These are phyloP conservation scores for Candida glaebosa DNA, from an alignment of 805 yeast species.

Conservation along the genomic window DNA sequence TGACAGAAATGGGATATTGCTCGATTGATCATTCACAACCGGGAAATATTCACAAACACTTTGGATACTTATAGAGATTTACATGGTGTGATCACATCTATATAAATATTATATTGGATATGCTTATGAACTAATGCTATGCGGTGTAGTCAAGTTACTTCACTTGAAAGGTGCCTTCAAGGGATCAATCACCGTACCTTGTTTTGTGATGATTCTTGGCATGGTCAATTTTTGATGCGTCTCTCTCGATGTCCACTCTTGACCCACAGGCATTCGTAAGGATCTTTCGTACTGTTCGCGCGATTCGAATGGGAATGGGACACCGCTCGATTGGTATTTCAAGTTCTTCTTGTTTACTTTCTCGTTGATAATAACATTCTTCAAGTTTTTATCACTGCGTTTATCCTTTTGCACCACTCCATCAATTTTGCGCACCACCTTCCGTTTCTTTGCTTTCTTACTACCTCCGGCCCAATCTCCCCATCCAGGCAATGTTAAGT, in stretches of 20 bases:
- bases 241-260: conserved; percentile 89
- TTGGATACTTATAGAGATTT: conserved; percentile 4
- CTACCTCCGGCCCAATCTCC: conserved; percentile 90
- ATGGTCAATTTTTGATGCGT: conserved; percentile 85
- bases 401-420: conserved; percentile 72
- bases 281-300: conserved; percentile 94
- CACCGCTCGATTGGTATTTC: conserved; percentile 84
- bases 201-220: conserved; percentile 83
- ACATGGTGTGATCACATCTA: too few relatives aligned
- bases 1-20: conserved; percentile 67
- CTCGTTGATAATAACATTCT: conserved; percentile 88
- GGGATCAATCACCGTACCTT: conserved; percentile 90
- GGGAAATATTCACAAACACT: too few relatives aligned
- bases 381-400: conserved; percentile 72
- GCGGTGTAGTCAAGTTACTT: neutral
- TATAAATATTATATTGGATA: neutral
- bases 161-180: conserved; percentile 78
- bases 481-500: conserved; percentile 93
- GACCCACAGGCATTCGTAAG: conserved; percentile 93
- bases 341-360: conserved; percentile 76
- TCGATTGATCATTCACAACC: conserved; percentile 19
- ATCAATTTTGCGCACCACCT: conserved; percentile 64
- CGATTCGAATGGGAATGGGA: conserved; percentile 92
- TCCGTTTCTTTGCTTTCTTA: conserved; percentile 44
- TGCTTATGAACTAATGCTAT: conserved; percentile 2